These are phyloP conservation scores for Tuber magnatum DNA, from an alignment of 495 filamentous ascomycete species.

Conservation along the genomic window DNA sequence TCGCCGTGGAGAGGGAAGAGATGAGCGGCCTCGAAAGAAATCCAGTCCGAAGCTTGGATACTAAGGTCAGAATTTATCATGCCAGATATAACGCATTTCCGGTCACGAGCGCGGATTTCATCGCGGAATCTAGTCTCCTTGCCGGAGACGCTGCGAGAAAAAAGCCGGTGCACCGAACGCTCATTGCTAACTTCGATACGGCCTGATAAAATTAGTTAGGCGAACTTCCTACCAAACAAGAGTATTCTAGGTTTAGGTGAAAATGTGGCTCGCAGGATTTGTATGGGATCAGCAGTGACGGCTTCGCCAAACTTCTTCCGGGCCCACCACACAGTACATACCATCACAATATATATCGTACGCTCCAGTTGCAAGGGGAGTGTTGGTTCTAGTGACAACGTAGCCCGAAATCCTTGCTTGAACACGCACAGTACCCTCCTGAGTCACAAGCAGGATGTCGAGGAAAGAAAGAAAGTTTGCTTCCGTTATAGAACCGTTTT, in stretches of 20 bases:
- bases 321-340: conserved; percentile 4
- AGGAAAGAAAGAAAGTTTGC: conserved; percentile 36
- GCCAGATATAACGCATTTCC: conserved; percentile 30
- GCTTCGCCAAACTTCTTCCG: neutral
- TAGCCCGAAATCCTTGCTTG: conserved; percentile 22
- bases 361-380: conserved; percentile 18
- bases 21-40: conserved; percentile 25
- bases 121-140: conserved; percentile 25
- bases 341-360: conserved; percentile 25
- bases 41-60: conserved; percentile 15
- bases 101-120: conserved; percentile 28
- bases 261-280: neutral
- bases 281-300: neutral
- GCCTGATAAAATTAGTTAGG: conserved; percentile 11
- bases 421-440: conserved; percentile 21
- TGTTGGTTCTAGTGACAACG: conserved; percentile 23
- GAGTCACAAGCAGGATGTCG: conserved; percentile 31
- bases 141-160: conserved; percentile 23
- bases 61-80: conserved; percentile 8
- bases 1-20: conserved; percentile 27
- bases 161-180: conserved; percentile 24
- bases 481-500: conserved; percentile 36
- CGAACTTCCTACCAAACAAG: conserved; percentile 1
- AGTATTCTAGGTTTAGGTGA: neutral
- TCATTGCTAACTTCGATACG: conserved; percentile 22